Percentiles rank a stretch among this genome's conserved stretches.
phyloP scores from a whole-genome alignment of 352 stramenopile genomes.

The Thraustotheca clavata region DNA sequence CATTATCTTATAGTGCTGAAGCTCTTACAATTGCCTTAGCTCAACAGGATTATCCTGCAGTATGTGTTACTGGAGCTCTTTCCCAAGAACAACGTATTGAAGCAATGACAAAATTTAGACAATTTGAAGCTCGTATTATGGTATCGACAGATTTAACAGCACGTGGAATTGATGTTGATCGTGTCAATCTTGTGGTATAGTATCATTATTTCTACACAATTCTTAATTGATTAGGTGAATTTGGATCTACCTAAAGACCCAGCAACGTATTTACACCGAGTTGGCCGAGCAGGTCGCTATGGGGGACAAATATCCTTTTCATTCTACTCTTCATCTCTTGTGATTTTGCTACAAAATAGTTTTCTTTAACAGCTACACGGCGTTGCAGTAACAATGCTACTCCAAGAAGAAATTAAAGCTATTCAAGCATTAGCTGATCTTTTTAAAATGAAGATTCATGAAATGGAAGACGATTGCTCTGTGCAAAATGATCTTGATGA shows the following conservation, averaged over 20 bases:
- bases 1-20: conserved; percentile 29
- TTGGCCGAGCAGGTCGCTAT: conserved; percentile 65
- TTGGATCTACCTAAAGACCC: conserved; percentile 61
- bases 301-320: conserved; percentile 56
- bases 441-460: conserved; percentile 57
- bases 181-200: conserved; percentile 63
- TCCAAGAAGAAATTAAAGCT: conserved; percentile 35
- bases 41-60: conserved; percentile 44
- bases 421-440: conserved; percentile 50
- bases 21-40: conserved; percentile 43
- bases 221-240: conserved; percentile 35
- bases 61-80: conserved; percentile 60
- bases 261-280: conserved; percentile 69
- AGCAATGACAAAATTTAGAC: conserved; percentile 54
- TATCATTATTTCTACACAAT: background rate
- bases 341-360: background rate
- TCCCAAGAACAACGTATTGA: conserved; percentile 44
- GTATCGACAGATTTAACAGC: conserved; percentile 72
- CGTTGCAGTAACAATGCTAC: conserved; percentile 59
- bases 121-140: conserved; percentile 43
- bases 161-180: conserved; percentile 65
- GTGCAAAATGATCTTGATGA: conserved; percentile 38
- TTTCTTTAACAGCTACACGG: conserved; percentile 27
- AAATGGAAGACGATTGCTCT: conserved; percentile 31
- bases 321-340: background rate